Conservation (phyloP, 495 filamentous ascomycete genomes). For the Aspergillus mulundensis region DNA sequence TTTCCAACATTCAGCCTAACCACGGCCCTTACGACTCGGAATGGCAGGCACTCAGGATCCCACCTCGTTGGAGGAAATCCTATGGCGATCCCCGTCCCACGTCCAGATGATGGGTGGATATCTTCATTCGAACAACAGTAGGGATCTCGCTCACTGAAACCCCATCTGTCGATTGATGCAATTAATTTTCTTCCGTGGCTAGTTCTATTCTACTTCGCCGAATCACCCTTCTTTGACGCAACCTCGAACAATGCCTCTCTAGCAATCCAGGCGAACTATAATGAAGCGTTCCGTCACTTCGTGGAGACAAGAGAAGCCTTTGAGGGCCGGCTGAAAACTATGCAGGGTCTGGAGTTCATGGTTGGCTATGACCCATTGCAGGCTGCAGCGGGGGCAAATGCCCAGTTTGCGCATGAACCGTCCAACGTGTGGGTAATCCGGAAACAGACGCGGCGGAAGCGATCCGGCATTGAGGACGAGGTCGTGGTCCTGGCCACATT, state of each 20-base stretch:
- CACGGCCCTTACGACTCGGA: background rate
- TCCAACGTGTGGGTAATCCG: slow-evolving; percentile 87
- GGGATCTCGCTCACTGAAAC: slow-evolving; percentile 10
- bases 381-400: slow-evolving; percentile 60
- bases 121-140: slow-evolving; percentile 49
- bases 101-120: slow-evolving; percentile 57
- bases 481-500: slow-evolving; percentile 72
- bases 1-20: background rate
- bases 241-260: slow-evolving; percentile 84
- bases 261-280: slow-evolving; percentile 69
- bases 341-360: slow-evolving; percentile 80
- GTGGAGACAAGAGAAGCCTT: slow-evolving; percentile 71
- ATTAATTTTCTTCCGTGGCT: background rate
- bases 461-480: slow-evolving; percentile 58
- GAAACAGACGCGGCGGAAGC: slow-evolving; percentile 72
- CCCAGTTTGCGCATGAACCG: slow-evolving; percentile 47
- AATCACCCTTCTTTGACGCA: slow-evolving; percentile 86
- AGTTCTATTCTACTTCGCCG: slow-evolving; percentile 85
- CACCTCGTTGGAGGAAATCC: slow-evolving; percentile 66
- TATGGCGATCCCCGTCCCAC: slow-evolving; percentile 62
- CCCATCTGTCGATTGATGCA: background rate
- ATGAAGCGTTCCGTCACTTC: slow-evolving; percentile 60
- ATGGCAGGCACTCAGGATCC: slow-evolving; percentile 50
- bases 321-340: slow-evolving; percentile 68
- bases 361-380: slow-evolving; percentile 67